Evolutionary conservation across 768 basidiomycete species (phyloP).

Genomic region (Collybiopsis luxurians): DNA sequence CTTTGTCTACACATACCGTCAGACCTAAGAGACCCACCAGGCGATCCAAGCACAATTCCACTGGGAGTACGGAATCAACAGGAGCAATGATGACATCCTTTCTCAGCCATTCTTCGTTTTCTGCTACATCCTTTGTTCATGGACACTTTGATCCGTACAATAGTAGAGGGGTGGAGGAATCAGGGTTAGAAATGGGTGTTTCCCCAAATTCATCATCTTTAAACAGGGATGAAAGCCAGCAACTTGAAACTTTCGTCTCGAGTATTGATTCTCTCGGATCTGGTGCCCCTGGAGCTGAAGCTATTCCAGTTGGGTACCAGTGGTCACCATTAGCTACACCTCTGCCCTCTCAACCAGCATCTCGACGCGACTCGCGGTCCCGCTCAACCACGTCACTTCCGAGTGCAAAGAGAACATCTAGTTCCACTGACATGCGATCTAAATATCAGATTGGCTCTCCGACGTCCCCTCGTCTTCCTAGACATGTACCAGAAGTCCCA

Average conservation of each 20-base stretch:
- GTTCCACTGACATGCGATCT: too few relatives aligned
- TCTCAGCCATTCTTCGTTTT: neutral
- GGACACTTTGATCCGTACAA: neutral
- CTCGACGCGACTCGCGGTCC: conserved; percentile 1
- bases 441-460: too few relatives aligned
- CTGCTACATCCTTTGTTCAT: neutral
- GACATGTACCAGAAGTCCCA: too few relatives aligned
- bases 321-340: conserved; percentile 1
- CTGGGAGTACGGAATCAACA: neutral
- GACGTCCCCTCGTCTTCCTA: too few relatives aligned
- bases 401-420: too few relatives aligned
- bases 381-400: too few relatives aligned
- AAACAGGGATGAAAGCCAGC: neutral
- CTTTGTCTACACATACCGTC: neutral
- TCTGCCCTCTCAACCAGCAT: conserved; percentile 2
- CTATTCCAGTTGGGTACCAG: conserved; percentile 1
- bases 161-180: neutral
- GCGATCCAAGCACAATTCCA: neutral
- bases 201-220: conserved; percentile 4
- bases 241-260: neutral
- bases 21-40: neutral
- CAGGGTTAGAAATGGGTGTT: neutral
- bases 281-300: neutral
- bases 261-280: conserved; percentile 2
- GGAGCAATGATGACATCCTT: conserved; percentile 1